Conservation (phyloP, 768 basidiomycete species). For the Russula abietina region DNA sequence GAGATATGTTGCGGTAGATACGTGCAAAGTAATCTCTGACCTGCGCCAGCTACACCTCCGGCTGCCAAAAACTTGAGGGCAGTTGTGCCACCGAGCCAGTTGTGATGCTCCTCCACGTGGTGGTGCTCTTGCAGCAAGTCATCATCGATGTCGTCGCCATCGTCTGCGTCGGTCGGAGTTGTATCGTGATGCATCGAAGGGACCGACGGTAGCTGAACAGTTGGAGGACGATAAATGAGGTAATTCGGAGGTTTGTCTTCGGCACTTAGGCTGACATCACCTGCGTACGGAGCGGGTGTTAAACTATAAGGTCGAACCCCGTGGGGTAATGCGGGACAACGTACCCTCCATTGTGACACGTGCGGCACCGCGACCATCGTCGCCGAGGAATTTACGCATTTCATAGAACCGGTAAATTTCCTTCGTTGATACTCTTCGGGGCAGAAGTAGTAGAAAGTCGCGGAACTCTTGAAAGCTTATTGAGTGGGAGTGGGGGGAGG, state of each 20-base stretch:
- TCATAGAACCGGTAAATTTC: slow-evolving; percentile 87
- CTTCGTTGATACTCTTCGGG: slow-evolving; percentile 68
- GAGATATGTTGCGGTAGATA: not conserved
- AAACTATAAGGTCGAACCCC: slow-evolving; percentile 10
- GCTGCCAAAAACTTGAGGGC: slow-evolving; percentile 88
- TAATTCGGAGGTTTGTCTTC: slow-evolving; percentile 54
- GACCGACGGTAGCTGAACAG: not conserved
- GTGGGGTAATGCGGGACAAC: slow-evolving; percentile 12
- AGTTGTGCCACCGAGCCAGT: slow-evolving; percentile 58
- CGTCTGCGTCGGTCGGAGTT: slow-evolving; percentile 30
- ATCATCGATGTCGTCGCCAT: slow-evolving; percentile 36
- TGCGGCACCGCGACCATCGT: slow-evolving; percentile 72
- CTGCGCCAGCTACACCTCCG: slow-evolving; percentile 91
- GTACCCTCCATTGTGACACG: slow-evolving; percentile 87
- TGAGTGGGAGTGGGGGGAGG: slow-evolving; percentile 59
- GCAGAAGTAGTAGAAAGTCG: slow-evolving; percentile 82
- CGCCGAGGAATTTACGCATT: slow-evolving; percentile 57
- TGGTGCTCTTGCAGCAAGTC: slow-evolving; percentile 33
- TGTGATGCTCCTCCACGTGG: slow-evolving; percentile 49
- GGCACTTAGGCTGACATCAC: slow-evolving; percentile 73
- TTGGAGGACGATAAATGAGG: slow-evolving; percentile 18
- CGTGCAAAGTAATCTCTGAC: slow-evolving; percentile 39
- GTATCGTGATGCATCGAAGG: not conserved
- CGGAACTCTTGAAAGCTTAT: slow-evolving; percentile 84
- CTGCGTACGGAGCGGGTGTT: slow-evolving; percentile 36